phyloP scores from a whole-genome alignment of 1,139 yeast species.

The Lodderomyces orthopsilosis region DNA sequence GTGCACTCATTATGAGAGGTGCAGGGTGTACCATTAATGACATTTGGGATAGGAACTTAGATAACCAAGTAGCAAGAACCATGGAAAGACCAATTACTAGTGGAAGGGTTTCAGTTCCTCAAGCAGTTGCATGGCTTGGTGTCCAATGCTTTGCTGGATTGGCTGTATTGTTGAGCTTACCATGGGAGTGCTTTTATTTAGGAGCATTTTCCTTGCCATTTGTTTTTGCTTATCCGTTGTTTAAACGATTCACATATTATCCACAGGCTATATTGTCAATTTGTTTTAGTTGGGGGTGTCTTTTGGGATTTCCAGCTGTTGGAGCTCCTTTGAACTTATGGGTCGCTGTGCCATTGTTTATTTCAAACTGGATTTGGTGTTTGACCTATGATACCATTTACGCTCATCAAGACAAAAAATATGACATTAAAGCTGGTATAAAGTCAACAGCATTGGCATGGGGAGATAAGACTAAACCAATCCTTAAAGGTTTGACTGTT shows the following conservation, averaged over 20 bases:
- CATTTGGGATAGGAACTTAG: constrained; percentile 77
- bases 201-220: constrained; percentile 81
- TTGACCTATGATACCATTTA: constrained; percentile 94
- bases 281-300: constrained; percentile 94
- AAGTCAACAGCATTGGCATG: constrained; percentile 94
- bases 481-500: constrained; percentile 58
- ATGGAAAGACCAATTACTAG: constrained; percentile 88
- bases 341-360: constrained; percentile 75
- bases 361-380: constrained; percentile 85
- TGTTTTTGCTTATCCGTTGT: constrained; percentile 85
- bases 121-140: constrained; percentile 72
- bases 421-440: constrained; percentile 85
- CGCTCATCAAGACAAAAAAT: constrained; percentile 94
- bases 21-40: constrained; percentile 98
- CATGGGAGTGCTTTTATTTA: constrained; percentile 74
- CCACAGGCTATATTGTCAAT: constrained; percentile 84
- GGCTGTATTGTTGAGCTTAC: constrained; percentile 67
- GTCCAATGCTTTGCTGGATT: constrained; percentile 79
- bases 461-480: constrained; percentile 75
- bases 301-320: constrained; percentile 94
- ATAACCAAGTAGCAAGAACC: constrained; percentile 82
- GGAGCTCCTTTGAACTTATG: constrained; percentile 70
- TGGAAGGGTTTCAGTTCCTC: constrained; percentile 68
- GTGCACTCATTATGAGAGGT: constrained; percentile 91
- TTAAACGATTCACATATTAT: constrained; percentile 90